Base-by-base conservation (phyloP, 371 early-diverging fungal genomes). In the Zancudomyces culisetae region DNA sequence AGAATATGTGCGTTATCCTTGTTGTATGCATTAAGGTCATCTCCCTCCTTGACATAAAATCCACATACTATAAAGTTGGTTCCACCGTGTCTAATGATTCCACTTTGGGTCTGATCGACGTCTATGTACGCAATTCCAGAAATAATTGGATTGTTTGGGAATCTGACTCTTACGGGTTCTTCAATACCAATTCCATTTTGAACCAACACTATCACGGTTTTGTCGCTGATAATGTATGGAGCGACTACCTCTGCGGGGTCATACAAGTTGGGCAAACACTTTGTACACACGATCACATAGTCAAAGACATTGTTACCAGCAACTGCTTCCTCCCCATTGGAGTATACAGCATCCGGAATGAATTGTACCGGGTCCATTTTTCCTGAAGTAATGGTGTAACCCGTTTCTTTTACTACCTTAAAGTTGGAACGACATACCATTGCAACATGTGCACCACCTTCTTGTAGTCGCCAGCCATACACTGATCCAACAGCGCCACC, bases 171-270 rank as follows among this genome's bases (percentile, higher is more conserved):
- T 52, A 78, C 66, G 45, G 79, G 76, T 12, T 74, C 74, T 55
- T 89, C 91, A 19, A 86, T 74, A 10, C 80, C 88, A 40, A 88
- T 63, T 1, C 91, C 89, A 62, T 90, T 90, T 61, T 90, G 91
- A 35, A 89, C 79, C 56, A 88, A 60, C 2, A 86, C 75, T 29
- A 90, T 76, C 1, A 74, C 54, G 15, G 83, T 81, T 13, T 74
- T 62, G 0, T 70, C 63, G 23, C 60, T 57, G 3, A 70, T 60
- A 1, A 82, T 76, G 0, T 76, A 77, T 24, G 82, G 76, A 1
- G 68, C 71, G 58, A 83, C 75, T 21, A 80, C 69, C 2, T 74
- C 73, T 13, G 78, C 71, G 24, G 77, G 71, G 52, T 74, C 71
- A 49, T 70, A 71, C 0, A 77, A 55, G 27, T 80, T 75, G 10